phyloP scores from a whole-genome alignment of 2,329 filamentous ascomycete genomes.

The Orbilia oligospora region DNA sequence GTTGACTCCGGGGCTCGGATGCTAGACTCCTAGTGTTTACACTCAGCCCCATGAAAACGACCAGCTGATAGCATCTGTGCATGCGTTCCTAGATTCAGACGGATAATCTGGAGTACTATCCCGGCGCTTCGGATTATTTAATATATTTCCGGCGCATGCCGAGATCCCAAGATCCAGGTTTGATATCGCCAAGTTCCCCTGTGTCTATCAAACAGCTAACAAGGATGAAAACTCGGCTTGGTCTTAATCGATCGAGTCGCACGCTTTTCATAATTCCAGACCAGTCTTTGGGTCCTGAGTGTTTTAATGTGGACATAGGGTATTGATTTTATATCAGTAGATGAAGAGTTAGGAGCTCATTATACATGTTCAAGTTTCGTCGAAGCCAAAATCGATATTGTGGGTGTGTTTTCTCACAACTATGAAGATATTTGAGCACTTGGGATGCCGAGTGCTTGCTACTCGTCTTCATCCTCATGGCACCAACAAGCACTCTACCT shows the following conservation, averaged over 20 bases:
- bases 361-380: no score
- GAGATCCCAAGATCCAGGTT: slow-evolving; percentile 33
- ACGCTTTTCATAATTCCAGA: neutral
- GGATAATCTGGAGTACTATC: neutral
- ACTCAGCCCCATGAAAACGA: slow-evolving; percentile 7
- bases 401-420: neutral
- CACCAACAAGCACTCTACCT: neutral
- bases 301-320: neutral
- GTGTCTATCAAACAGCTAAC: slow-evolving; percentile 13
- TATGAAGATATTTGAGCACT: neutral
- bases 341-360: no score
- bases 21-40: neutral
- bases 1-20: neutral
- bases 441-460: neutral
- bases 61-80: slow-evolving; percentile 1
- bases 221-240: slow-evolving; percentile 9
- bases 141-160: slow-evolving; percentile 39
- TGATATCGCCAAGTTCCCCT: slow-evolving; percentile 33
- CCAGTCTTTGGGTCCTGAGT: neutral
- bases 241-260: neutral
- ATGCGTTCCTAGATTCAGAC: neutral
- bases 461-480: neutral
- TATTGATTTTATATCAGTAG: no score
- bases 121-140: slow-evolving; percentile 27
- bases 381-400: neutral